Evolutionary conservation across 176 grass and related monocot species (phyloP).

Genomic region (Phyllostachys edulis): DNA sequence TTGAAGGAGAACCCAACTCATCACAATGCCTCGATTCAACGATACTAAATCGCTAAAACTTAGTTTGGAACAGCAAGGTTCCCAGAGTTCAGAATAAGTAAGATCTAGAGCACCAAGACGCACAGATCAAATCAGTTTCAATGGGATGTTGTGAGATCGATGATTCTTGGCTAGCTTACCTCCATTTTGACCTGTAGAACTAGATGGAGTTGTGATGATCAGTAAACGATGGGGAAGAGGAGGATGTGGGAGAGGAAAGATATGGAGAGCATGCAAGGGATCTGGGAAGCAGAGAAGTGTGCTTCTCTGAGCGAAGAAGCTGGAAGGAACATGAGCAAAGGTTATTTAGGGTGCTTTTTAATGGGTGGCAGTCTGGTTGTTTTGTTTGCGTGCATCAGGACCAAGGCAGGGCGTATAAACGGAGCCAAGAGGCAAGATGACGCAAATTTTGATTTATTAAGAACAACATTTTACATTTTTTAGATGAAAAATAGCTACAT

Average conservation of each 20-base stretch:
- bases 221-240: neutral
- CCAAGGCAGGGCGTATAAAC: neutral
- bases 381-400: neutral
- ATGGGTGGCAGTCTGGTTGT: neutral
- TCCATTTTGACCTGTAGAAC: conserved; percentile 14
- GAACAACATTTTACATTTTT: no score
- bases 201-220: neutral
- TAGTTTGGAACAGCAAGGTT: neutral
- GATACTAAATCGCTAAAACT: neutral
- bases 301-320: neutral
- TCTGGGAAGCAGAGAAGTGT: neutral
- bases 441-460: no score
- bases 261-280: neutral
- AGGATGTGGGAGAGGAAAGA: neutral
- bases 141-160: neutral
- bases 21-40: neutral
- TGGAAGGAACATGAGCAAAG: neutral
- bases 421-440: no score
- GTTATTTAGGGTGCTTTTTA: conserved; percentile 28
- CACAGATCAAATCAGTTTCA: neutral
- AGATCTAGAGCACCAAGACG: neutral
- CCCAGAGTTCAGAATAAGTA: neutral
- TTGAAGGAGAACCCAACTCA: neutral
- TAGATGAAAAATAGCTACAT: no score
- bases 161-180: neutral